A percentile compares a stretch with the other conserved stretches of the same genome.
These are phyloP conservation scores for Plasmodiophora brassicae DNA, from an alignment of 208 protist species.

Conservation along the genomic window DNA sequence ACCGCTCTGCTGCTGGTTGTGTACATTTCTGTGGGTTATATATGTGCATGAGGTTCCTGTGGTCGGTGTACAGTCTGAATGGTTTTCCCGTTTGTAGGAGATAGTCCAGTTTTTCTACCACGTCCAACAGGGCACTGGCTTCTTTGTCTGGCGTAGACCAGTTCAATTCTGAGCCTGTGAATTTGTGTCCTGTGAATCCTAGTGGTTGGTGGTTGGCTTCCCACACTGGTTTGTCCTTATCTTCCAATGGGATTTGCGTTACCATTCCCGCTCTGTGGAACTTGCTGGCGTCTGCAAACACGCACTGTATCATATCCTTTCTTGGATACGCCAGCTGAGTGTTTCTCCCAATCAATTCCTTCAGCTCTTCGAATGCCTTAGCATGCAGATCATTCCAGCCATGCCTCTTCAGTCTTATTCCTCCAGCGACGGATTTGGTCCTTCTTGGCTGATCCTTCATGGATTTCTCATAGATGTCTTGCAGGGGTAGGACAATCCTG, in stretches of 20 bases:
- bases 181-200: neutral
- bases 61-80: neutral
- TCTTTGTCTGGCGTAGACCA: slow-evolving; percentile 22
- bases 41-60: neutral
- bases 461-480: neutral
- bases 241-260: neutral
- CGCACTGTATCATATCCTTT: neutral
- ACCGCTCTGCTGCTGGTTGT: neutral
- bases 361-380: neutral
- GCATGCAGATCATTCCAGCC: neutral
- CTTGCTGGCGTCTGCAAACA: neutral
- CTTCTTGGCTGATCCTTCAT: neutral
- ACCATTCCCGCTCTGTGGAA: neutral
- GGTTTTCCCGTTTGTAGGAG: neutral
- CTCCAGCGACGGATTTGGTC: neutral
- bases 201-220: neutral
- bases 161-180: neutral
- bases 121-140: neutral
- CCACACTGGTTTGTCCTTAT: neutral
- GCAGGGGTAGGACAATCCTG: neutral
- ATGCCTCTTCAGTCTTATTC: neutral
- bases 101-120: neutral
- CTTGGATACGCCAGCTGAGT: neutral
- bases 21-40: neutral
- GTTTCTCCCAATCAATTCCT: neutral